These are phyloP conservation scores for Rhodocollybia butyracea DNA, from an alignment of 768 basidiomycete genomes.

Conservation along the genomic window DNA sequence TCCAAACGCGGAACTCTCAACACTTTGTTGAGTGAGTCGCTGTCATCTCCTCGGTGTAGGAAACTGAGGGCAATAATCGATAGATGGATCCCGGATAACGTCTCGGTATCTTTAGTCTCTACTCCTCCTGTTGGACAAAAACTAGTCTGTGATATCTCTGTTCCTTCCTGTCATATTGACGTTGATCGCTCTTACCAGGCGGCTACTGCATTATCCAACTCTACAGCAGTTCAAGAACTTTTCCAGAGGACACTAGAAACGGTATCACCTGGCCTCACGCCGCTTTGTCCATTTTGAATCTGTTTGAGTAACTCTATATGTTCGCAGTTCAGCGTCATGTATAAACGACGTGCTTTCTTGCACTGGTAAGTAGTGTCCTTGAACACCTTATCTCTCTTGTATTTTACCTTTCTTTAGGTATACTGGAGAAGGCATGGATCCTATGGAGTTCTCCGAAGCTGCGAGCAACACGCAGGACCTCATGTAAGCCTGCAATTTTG, in stretches of 20 bases:
- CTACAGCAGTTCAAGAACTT: constrained; percentile 81
- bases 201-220: constrained; percentile 71
- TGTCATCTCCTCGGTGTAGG: neutral
- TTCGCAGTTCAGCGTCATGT: constrained; percentile 78
- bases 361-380: constrained; percentile 53
- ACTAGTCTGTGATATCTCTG: constrained; percentile 39
- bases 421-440: constrained; percentile 88
- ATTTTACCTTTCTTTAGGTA: constrained; percentile 40
- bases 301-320: neutral
- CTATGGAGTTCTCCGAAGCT: constrained; percentile 82
- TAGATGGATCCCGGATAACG: constrained; percentile 90
- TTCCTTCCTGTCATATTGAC: neutral
- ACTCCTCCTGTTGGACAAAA: constrained; percentile 81
- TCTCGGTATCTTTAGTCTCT: constrained; percentile 78
- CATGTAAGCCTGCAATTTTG: constrained; percentile 51
- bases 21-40: constrained; percentile 75
- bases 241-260: constrained; percentile 71
- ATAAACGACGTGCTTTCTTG: constrained; percentile 79
- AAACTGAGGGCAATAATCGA: neutral
- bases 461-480: constrained; percentile 81
- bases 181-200: constrained; percentile 37
- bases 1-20: constrained; percentile 72
- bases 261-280: constrained; percentile 27
- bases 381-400: neutral
- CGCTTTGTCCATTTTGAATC: neutral